These are phyloP conservation scores for Kwoniella dendrophila DNA, from an alignment of 768 basidiomycete genomes.

Conservation along the genomic window DNA sequence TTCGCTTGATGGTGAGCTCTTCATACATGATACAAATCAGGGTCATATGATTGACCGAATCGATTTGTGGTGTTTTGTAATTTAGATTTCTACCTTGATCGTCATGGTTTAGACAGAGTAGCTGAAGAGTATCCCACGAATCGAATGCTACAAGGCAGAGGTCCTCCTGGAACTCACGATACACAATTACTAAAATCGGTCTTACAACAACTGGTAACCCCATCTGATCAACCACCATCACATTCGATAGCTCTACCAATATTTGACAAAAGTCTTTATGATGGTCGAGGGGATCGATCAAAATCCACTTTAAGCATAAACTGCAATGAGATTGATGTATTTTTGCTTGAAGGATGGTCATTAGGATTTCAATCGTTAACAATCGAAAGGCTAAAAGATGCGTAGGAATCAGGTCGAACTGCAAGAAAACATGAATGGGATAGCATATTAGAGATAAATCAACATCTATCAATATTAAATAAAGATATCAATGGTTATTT, in stretches of 20 bases:
- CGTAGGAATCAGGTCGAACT: constrained; percentile 57
- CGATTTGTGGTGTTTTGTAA: no score
- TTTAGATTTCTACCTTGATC: constrained; percentile 74
- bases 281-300: constrained; percentile 79
- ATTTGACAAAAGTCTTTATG: constrained; percentile 82
- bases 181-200: constrained; percentile 64
- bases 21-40: constrained; percentile 63
- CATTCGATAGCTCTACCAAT: constrained; percentile 61
- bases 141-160: constrained; percentile 72
- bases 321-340: constrained; percentile 65
- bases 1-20: constrained; percentile 50
- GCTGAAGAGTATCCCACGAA: constrained; percentile 65
- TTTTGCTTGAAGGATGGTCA: constrained; percentile 92
- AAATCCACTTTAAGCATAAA: constrained; percentile 59
- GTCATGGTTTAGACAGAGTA: constrained; percentile 64
- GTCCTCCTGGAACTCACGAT: constrained; percentile 91
- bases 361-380: constrained; percentile 76
- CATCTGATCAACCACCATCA: constrained; percentile 39
- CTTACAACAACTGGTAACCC: constrained; percentile 61
- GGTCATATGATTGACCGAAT: constrained; percentile 62
- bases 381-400: constrained; percentile 60
- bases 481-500: constrained; percentile 69
- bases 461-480: constrained; percentile 64
- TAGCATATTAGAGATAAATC: constrained; percentile 69
- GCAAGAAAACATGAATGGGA: constrained; percentile 49